Evolutionary conservation across 2,329 filamentous ascomycete species (phyloP).

Genomic region (Talaromyces pinophilus): DNA sequence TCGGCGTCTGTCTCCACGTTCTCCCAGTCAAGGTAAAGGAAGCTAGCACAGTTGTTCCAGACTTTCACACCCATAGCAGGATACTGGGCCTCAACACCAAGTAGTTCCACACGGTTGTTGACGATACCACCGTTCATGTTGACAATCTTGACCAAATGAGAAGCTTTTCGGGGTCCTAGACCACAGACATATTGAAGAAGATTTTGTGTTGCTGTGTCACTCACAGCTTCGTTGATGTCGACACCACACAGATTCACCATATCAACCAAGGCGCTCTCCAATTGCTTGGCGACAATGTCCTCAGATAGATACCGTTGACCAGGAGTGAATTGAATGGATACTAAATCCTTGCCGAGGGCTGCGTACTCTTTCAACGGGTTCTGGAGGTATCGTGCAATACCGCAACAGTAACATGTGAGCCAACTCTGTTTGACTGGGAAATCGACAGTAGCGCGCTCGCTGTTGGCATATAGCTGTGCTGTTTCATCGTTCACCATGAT

Average conservation of each 20-base stretch:
- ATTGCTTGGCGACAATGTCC: constrained; percentile 79
- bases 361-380: constrained; percentile 97
- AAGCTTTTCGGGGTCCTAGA: constrained; percentile 87
- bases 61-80: constrained; percentile 85
- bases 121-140: constrained; percentile 87
- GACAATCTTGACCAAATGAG: constrained; percentile 81
- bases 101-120: constrained; percentile 78
- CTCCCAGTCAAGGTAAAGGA: constrained; percentile 87
- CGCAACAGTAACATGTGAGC: constrained; percentile 85
- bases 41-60: constrained; percentile 96
- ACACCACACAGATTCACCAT: constrained; percentile 97
- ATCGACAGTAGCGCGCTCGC: constrained; percentile 73
- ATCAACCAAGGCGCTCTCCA: constrained; percentile 97
- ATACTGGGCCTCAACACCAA: constrained; percentile 81
- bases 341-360: constrained; percentile 81
- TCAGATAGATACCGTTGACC: constrained; percentile 86
- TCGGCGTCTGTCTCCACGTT: constrained; percentile 79
- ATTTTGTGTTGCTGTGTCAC: constrained; percentile 78
- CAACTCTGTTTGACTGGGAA: constrained; percentile 73
- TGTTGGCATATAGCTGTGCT: constrained; percentile 93
- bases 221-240: constrained; percentile 88
- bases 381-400: constrained; percentile 86
- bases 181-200: constrained; percentile 89
- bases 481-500: constrained; percentile 95
- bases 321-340: constrained; percentile 83